Conservation (phyloP, 2,329 filamentous ascomycete genomes). For the Remersonia thermophila region DNA sequence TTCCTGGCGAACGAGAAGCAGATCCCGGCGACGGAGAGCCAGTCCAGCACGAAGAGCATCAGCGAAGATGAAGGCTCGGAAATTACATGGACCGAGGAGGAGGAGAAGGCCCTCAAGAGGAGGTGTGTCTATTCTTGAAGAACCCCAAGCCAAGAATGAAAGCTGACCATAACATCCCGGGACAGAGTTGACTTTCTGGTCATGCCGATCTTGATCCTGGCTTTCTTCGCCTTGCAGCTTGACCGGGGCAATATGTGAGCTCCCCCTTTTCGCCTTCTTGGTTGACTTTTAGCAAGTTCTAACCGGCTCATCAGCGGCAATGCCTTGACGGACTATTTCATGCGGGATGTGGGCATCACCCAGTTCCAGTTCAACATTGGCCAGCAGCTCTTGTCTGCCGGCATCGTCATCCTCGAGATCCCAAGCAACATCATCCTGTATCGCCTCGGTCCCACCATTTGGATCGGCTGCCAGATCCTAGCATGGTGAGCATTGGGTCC, state of each 20-base stretch:
- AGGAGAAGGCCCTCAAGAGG: conserved; percentile 14
- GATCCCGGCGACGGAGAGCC: conserved; percentile 5
- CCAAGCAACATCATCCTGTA: conserved; percentile 20
- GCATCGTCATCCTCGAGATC: conserved; percentile 34
- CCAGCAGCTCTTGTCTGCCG: conserved; percentile 36
- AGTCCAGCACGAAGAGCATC: conserved; percentile 5
- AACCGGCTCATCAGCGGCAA: conserved; percentile 27
- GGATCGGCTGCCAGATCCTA: conserved; percentile 27
- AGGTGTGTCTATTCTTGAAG: conserved; percentile 9
- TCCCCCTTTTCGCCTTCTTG: not conserved
- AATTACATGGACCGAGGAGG: conserved; percentile 14
- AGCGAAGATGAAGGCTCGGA: conserved; percentile 13
- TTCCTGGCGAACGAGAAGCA: conserved; percentile 11
- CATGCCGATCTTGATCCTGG: conserved; percentile 30
- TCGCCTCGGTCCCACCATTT: conserved; percentile 23
- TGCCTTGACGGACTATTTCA: conserved; percentile 38
- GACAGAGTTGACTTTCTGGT: conserved; percentile 31
- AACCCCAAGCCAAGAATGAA: no score
- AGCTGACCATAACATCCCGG: no score
- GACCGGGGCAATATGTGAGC: conserved; percentile 26
- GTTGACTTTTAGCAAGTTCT: not conserved
- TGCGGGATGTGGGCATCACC: conserved; percentile 33
- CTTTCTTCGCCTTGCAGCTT: conserved; percentile 31
- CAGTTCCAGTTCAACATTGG: conserved; percentile 41
- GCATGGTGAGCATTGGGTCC: no score